Conservation (phyloP, 306 rosid species). For the Quercus parvula region DNA sequence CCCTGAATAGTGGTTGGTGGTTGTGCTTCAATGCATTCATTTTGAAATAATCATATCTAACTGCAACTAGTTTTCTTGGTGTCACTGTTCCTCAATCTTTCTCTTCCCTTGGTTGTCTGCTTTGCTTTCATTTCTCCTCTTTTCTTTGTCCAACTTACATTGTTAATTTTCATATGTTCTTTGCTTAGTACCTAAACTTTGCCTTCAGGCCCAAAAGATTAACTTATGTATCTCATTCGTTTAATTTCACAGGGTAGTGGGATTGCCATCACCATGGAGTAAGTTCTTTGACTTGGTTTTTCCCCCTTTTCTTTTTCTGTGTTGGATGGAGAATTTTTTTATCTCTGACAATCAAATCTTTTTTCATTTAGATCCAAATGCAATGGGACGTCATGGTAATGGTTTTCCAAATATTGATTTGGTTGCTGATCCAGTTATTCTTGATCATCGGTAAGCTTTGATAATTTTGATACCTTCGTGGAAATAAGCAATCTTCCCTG, state of each 20-base stretch:
- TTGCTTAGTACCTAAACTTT: too few relatives aligned
- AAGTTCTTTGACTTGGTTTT: background rate
- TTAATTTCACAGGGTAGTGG: background rate
- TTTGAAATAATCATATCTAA: too few relatives aligned
- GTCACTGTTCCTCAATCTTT: too few relatives aligned
- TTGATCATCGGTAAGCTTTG: conserved; percentile 7
- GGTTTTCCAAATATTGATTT: background rate
- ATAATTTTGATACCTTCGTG: background rate
- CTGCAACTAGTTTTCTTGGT: too few relatives aligned
- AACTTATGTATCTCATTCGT: background rate
- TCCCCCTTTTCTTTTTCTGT: background rate
- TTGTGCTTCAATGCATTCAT: too few relatives aligned
- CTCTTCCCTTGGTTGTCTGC: too few relatives aligned
- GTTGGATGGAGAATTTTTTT: background rate
- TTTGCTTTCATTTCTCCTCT: too few relatives aligned
- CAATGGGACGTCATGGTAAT: background rate
- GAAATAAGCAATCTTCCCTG: too few relatives aligned
- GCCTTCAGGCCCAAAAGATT: background rate
- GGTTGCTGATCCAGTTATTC: background rate
- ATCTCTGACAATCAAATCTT: background rate
- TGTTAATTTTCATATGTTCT: too few relatives aligned
- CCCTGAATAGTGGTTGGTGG: too few relatives aligned
- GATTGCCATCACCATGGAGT: background rate
- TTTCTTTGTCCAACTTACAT: too few relatives aligned
- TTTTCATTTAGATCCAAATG: background rate